phyloP scores from a whole-genome alignment of 2,329 filamentous ascomycete species.

The Gaeumannomyces tritici region DNA sequence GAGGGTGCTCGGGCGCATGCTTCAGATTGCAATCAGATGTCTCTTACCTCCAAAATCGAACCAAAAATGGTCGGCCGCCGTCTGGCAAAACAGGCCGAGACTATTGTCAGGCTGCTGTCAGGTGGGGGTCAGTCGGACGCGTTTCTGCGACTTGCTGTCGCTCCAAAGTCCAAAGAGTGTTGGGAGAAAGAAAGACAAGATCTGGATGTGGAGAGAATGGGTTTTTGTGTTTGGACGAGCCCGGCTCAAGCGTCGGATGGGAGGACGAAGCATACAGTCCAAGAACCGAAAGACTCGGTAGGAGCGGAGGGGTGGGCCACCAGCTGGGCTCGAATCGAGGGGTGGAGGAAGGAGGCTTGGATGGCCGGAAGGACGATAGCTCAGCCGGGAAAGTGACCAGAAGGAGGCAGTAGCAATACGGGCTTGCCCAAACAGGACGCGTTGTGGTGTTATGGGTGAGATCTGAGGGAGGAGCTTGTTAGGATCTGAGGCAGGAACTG shows the following conservation, averaged over 20 bases:
- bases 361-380: background rate
- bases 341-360: background rate
- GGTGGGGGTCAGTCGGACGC: background rate
- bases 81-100: background rate
- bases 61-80: constrained; percentile 1
- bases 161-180: constrained; percentile 4
- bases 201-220: background rate
- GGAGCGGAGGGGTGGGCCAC: background rate
- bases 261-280: background rate
- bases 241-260: background rate
- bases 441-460: background rate
- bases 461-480: background rate
- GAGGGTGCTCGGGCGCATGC: background rate
- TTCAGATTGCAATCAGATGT: background rate
- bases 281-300: background rate
- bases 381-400: background rate
- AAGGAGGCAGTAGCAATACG: background rate
- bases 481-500: background rate
- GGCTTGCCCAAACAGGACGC: background rate
- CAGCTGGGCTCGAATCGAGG: background rate
- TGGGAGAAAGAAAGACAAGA: background rate
- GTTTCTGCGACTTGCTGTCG: background rate
- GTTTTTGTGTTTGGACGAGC: background rate
- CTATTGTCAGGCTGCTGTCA: background rate
- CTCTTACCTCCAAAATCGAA: constrained; percentile 2